A percentile compares a stretch with the other conserved stretches of the same genome.
phyloP scores from a whole-genome alignment of 2,329 filamentous ascomycete species.

The Mycosphaerella arachidis region DNA sequence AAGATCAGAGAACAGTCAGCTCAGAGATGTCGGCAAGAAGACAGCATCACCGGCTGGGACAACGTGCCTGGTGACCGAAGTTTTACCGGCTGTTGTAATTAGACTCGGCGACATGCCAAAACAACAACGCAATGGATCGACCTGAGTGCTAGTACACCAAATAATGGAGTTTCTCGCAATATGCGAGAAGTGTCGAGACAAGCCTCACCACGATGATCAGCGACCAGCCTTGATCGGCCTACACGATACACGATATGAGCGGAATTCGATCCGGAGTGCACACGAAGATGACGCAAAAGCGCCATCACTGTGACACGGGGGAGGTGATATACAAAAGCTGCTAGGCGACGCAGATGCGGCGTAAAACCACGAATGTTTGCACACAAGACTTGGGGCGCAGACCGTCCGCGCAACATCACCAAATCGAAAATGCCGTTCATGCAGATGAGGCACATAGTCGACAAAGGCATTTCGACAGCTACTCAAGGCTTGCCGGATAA shows the following conservation, averaged over 20 bases:
- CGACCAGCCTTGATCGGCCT: too few species aligned
- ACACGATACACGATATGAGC: not conserved
- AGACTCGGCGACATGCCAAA: too few species aligned
- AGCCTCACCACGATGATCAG: not conserved
- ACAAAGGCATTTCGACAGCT: not conserved
- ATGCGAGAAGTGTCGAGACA: too few species aligned
- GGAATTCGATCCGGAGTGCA: not conserved
- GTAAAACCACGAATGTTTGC: not conserved
- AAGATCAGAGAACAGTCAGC: slow-evolving; percentile 19
- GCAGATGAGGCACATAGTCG: not conserved
- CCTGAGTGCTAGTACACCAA: too few species aligned
- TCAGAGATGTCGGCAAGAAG: slow-evolving; percentile 14
- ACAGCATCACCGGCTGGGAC: too few species aligned
- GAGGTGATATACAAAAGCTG: not conserved
- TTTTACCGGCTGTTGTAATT: too few species aligned
- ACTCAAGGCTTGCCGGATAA: not conserved
- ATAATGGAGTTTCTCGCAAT: too few species aligned
- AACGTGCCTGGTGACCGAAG: too few species aligned
- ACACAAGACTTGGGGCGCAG: not conserved
- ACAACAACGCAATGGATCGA: too few species aligned
- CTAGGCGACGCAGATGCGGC: not conserved
- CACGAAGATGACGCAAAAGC: not conserved
- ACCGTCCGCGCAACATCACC: not conserved
- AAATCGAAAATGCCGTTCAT: not conserved
- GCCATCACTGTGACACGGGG: not conserved